Conservation (phyloP, 768 basidiomycete genomes). For the Lentinula guzmanii region DNA sequence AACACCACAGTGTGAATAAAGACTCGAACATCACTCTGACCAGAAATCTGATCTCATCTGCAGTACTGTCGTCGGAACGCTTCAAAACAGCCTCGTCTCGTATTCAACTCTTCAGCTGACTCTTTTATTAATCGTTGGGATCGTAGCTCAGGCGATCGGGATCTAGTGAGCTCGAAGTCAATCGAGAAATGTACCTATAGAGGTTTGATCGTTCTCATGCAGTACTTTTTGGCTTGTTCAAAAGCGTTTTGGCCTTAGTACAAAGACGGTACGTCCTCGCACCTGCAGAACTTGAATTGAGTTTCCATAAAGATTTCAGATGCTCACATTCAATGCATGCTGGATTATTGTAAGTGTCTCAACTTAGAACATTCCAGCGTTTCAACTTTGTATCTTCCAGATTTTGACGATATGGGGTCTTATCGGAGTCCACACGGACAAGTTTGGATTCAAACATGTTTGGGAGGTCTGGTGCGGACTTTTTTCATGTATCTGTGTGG, state of each 20-base stretch:
- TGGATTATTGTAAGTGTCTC: constrained; percentile 54
- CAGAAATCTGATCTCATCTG: not conserved
- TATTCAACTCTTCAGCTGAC: constrained; percentile 73
- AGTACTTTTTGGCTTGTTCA: constrained; percentile 69
- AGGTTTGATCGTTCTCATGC: not conserved
- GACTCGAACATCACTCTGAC: constrained; percentile 11
- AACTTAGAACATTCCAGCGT: not conserved
- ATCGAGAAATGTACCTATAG: not conserved
- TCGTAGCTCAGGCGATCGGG: constrained; percentile 57
- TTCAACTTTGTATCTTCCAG: constrained; percentile 21
- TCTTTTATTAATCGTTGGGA: constrained; percentile 59
- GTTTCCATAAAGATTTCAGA: constrained; percentile 14
- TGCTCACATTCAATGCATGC: constrained; percentile 65
- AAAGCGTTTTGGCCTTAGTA: constrained; percentile 54
- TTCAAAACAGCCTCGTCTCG: constrained; percentile 69
- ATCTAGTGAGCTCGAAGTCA: constrained; percentile 48
- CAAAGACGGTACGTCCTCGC: constrained; percentile 44
- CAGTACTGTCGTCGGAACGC: constrained; percentile 65
- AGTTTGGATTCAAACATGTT: constrained; percentile 76
- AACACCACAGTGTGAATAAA: constrained; percentile 61
- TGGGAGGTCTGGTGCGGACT: constrained; percentile 67
- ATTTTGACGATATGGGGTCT: constrained; percentile 70
- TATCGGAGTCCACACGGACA: constrained; percentile 66
- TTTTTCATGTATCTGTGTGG: not conserved
- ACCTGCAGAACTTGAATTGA: not conserved